Conservation (phyloP, 129 eudicot species). For the Flaveria brownii region DNA sequence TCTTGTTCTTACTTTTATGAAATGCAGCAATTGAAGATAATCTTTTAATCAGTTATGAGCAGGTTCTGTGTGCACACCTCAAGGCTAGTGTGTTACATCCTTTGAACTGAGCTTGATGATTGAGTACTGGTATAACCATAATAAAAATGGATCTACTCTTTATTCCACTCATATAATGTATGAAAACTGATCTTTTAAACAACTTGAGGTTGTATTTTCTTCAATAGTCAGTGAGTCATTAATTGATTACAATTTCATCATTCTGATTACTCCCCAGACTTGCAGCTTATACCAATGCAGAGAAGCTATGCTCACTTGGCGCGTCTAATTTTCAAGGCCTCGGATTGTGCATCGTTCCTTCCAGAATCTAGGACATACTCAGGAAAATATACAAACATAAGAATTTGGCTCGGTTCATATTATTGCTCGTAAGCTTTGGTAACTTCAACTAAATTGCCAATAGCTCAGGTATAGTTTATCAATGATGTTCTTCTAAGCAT, state of each 20-base stretch:
- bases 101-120: slow-evolving; percentile 6
- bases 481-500: no score
- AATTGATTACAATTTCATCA: neutral
- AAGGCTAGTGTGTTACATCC: neutral
- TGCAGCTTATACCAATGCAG: neutral
- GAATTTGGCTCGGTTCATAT: no score
- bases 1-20: no score
- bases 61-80: neutral
- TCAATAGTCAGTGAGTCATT: neutral
- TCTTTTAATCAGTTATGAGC: neutral
- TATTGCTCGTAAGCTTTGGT: no score
- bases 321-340: neutral
- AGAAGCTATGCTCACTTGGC: neutral
- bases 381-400: no score
- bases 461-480: no score
- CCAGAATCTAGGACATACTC: no score
- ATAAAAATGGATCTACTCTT: slow-evolving; percentile 11
- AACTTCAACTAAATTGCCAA: no score
- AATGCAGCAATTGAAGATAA: slow-evolving; percentile 1
- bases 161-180: neutral
- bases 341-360: no score
- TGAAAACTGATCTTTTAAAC: neutral
- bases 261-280: neutral
- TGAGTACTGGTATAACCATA: neutral
- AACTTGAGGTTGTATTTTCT: neutral